Evolutionary conservation across 306 rosid genomes (phyloP).

Genomic region (Begonia loranthoides): DNA sequence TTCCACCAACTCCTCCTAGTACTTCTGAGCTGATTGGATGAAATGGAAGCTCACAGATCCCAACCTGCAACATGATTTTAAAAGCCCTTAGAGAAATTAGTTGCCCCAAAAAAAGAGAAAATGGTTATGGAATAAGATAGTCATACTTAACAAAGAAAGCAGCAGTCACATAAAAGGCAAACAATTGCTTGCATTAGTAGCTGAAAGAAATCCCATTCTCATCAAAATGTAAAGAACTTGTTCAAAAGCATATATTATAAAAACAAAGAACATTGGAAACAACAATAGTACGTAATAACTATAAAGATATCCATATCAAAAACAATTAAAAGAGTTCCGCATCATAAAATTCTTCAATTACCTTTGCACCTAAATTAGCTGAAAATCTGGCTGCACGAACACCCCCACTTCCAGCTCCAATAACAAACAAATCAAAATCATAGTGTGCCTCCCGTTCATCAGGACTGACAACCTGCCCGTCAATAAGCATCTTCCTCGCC

Average conservation of each 20-base stretch:
- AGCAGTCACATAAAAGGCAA: no score
- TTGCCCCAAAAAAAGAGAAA: no score
- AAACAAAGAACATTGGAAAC: no score
- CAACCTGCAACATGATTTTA: conserved; percentile 45
- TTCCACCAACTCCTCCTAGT: conserved; percentile 93
- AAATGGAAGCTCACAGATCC: conserved; percentile 88
- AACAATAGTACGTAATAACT: no score
- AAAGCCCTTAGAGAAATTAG: conserved; percentile 5
- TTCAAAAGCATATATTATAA: no score
- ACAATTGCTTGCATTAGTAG: no score
- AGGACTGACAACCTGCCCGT: conserved; percentile 36
- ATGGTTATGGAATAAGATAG: no score
- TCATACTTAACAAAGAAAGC: no score
- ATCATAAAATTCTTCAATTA: conserved; percentile 4
- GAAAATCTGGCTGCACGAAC: conserved; percentile 92
- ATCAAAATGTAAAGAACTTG: no score
- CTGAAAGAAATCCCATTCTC: no score
- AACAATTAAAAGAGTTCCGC: no score
- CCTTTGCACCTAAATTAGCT: conserved; percentile 83
- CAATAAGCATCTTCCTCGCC: conserved; percentile 85
- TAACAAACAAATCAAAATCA: conserved; percentile 75
- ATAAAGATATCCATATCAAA: no score
- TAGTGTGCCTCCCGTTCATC: conserved; percentile 29
- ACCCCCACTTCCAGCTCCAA: conserved; percentile 99
- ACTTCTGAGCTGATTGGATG: conserved; percentile 80